These are phyloP conservation scores for Candida railenensis DNA, from an alignment of 805 yeast species.

Conservation along the genomic window DNA sequence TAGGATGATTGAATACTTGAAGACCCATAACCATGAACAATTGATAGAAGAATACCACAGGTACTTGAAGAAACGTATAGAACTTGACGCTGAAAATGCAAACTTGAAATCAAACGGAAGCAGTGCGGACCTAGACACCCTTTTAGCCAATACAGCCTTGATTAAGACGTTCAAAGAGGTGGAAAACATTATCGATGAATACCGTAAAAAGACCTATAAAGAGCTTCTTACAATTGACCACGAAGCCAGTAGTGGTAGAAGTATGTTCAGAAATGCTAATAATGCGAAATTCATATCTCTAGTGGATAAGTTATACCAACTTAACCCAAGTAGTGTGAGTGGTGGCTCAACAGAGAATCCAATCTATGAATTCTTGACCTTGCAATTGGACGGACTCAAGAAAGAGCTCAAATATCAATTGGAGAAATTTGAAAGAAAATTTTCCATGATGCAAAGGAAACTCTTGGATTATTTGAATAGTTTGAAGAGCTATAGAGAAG, in stretches of 20 bases:
- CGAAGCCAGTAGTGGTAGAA: constrained; percentile 18
- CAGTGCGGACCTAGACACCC: constrained; percentile 7
- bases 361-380: constrained; percentile 32
- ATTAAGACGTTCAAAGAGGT: constrained; percentile 30
- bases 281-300: constrained; percentile 35
- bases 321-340: constrained; percentile 14
- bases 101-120: not conserved
- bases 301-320: constrained; percentile 39
- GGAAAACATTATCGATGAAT: constrained; percentile 32
- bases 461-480: constrained; percentile 34
- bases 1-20: constrained; percentile 25
- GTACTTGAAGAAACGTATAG: constrained; percentile 25
- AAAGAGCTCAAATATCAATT: constrained; percentile 36
- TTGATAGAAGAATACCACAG: constrained; percentile 34
- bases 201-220: constrained; percentile 31
- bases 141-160: constrained; percentile 24
- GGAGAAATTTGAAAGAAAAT: constrained; percentile 34
- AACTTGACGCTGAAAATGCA: not conserved
- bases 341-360: constrained; percentile 20
- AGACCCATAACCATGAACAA: constrained; percentile 30
- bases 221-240: constrained; percentile 40
- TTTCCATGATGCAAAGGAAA: constrained; percentile 36
- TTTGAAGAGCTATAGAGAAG: constrained; percentile 26
- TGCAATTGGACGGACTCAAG: constrained; percentile 29
- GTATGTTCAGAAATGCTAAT: constrained; percentile 8